Percentiles rank a stretch among this genome's conserved stretches.
These are phyloP conservation scores for Lactarius sanguifluus DNA, from an alignment of 768 basidiomycete genomes.

Conservation along the genomic window DNA sequence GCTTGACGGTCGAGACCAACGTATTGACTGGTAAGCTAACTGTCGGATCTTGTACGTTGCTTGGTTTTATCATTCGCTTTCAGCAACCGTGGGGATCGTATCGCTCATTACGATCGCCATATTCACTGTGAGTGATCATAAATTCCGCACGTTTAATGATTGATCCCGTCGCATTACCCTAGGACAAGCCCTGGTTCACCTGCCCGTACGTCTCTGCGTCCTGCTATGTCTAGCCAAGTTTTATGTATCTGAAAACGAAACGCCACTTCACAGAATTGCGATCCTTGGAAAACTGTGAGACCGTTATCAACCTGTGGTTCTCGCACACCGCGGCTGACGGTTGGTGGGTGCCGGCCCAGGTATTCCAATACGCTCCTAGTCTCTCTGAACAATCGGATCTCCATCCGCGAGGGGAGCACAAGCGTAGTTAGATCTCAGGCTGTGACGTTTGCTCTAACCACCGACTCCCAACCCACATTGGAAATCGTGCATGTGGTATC, in stretches of 20 bases:
- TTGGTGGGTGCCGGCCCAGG: too few species aligned
- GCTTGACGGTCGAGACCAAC: constrained; percentile 21
- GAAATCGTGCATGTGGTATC: not conserved
- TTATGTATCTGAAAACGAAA: not conserved
- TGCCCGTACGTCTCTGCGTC: constrained; percentile 10
- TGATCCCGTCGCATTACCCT: not conserved
- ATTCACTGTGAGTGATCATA: constrained; percentile 9
- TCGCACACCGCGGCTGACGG: too few species aligned
- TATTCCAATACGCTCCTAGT: constrained; percentile 21
- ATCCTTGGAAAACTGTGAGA: constrained; percentile 17
- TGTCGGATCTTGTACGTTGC: not conserved
- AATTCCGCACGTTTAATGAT: not conserved
- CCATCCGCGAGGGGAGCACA: not conserved
- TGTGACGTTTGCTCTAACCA: not conserved
- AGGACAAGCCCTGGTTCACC: too few species aligned
- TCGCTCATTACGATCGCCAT: not conserved
- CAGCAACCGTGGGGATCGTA: constrained; percentile 7
- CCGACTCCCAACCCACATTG: not conserved
- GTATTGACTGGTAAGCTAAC: constrained; percentile 20
- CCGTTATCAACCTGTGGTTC: too few species aligned
- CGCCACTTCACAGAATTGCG: not conserved
- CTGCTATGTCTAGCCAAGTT: too few species aligned
- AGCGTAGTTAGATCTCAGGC: not conserved
- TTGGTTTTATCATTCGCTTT: not conserved
- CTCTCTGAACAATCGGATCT: constrained; percentile 22